Evolutionary conservation across 2,329 filamentous ascomycete species (phyloP).

Genomic region (Sporothrix globosa): DNA sequence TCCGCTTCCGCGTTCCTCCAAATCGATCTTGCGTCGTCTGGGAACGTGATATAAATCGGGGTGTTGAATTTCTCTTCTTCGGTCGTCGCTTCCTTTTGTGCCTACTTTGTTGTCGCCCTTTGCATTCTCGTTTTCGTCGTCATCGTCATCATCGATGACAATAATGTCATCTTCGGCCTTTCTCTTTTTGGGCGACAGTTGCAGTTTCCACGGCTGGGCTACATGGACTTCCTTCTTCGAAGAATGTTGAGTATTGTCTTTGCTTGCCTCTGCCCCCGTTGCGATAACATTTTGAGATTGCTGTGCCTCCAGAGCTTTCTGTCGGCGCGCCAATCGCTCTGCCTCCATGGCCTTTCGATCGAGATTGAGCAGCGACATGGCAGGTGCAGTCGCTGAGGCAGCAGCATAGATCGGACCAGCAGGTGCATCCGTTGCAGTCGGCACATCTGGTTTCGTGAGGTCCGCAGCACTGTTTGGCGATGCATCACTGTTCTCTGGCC

Average conservation of each 20-base stretch:
- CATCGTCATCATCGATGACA: conserved; percentile 28
- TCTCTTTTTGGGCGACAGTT: conserved; percentile 24
- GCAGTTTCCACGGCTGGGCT: conserved; percentile 24
- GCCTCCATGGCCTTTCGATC: conserved; percentile 84
- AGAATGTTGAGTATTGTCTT: background rate
- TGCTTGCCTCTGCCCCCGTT: background rate
- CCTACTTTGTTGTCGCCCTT: background rate
- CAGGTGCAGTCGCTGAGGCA: background rate
- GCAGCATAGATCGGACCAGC: background rate
- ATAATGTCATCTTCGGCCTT: conserved; percentile 28
- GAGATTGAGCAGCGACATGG: conserved; percentile 55
- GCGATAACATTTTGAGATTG: background rate
- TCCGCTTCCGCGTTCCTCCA: background rate
- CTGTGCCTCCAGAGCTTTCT: conserved; percentile 52
- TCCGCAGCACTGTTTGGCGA: background rate
- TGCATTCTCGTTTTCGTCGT: background rate
- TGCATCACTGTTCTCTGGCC: background rate
- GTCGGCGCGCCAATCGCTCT: conserved; percentile 72
- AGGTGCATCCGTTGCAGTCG: background rate
- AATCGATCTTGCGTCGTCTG: conserved; percentile 15
- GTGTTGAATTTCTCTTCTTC: background rate
- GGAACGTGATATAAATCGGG: background rate
- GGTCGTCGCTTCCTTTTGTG: background rate
- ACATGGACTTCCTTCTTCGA: background rate
- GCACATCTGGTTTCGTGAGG: background rate